A percentile compares a stretch with the other conserved stretches of the same genome.
Conservation (phyloP, 441 rosid species). For the Melastoma candidum region DNA sequence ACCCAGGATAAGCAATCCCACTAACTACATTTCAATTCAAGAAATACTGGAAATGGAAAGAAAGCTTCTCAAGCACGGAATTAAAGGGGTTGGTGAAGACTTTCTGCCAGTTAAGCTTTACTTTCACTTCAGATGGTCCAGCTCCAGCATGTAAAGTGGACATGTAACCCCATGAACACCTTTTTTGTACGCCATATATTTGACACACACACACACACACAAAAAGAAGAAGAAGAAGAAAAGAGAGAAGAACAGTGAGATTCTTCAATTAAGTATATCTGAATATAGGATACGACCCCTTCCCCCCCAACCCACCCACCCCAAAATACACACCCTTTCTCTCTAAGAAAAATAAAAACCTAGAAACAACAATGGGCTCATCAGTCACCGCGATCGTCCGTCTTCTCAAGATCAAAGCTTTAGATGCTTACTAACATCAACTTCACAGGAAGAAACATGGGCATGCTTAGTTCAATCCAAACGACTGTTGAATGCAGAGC, state of each 20-base stretch:
- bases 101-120: constrained; percentile 21
- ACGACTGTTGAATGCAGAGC: no score
- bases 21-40: constrained; percentile 16
- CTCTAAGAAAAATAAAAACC: neutral
- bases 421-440: no score
- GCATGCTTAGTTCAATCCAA: no score
- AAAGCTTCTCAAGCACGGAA: constrained; percentile 58
- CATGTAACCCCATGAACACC: neutral
- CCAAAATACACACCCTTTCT: neutral
- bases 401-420: no score
- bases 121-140: constrained; percentile 18
- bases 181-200: neutral
- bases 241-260: neutral
- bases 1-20: constrained; percentile 20
- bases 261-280: neutral
- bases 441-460: no score
- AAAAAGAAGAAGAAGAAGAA: no score
- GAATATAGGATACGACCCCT: no score
- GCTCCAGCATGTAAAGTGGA: constrained; percentile 26
- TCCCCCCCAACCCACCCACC: no score
- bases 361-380: neutral
- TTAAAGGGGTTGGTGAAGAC: constrained; percentile 25
- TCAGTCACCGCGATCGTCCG: no score
- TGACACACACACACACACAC: no score
- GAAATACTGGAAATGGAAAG: constrained; percentile 26